Evolutionary conservation across 345 rosid species (phyloP), one percentile per base, ranked within the genome.

Genomic region (Citropsis articulata): DNA sequence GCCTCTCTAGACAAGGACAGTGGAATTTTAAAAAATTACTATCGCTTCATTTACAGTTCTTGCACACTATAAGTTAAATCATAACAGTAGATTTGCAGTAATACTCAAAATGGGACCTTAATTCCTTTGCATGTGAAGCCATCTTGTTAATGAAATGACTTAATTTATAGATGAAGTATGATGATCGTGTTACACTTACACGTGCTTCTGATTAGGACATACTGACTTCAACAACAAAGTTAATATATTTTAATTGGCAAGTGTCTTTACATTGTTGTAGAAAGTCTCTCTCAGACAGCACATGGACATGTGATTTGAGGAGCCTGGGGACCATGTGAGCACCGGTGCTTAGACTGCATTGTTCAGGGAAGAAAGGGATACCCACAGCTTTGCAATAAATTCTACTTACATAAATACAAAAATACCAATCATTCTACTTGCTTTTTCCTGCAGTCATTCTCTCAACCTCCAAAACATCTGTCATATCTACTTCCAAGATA

Each of bases 271-370:
- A 24, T 81, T 68, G 87, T 84, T 89, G 88, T 89, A 87, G 86
- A 84, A 84, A 83, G 91, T 90, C 90, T 72, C 87, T 80, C 83
- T 88, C 90, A 74, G 87, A 87, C 89, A 84, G 88, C 93, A 85
- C 93, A 89, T 87, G 90, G 75, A 61, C 90, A 87, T 85, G 86
- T 89, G 88, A 83, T 80, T 81, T 66, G 71, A 84, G 82, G 75
- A 87, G 80, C 88, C 71, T 87, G 88, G 89, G 92, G 93, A 71
- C 91, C 97, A 90, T 88, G 93, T 89, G 94, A 86, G 75, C 79
- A 9, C 63, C 30, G 48, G 80, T 77, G 82, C 81, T 81, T 82
- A 83, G 80, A 72, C 78, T 33, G 67, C 22, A 33, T 56, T 62
- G 21, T 13, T 13, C 19, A 33, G 69, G 24, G 24, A 18, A 31